Base-by-base conservation (phyloP, 371 early-diverging fungal species). In the Mucor racemosus region DNA sequence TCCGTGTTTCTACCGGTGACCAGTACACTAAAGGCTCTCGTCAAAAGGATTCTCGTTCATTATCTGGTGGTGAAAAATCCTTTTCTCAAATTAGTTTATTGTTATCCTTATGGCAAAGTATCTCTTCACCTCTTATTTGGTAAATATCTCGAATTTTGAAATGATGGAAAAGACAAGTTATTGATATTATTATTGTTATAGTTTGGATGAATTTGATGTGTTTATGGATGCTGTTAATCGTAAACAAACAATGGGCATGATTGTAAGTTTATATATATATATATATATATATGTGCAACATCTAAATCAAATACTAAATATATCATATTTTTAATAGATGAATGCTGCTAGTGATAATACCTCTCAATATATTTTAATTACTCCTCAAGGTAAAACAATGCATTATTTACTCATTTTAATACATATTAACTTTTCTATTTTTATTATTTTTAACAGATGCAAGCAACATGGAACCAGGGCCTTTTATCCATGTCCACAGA, bases 141-240 rank as follows among this genome's bases (percentile, higher is more conserved):
- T 90, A 80, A 64, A 71, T 66, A 21, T 31, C 26, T 26, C 26
- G 26, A 26, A 26, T 3, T 26, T 14, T 41, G 9, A 38, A 38
- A 38, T 38, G 42, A 41, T 41, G 17, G 40, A 42, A 19, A 14
- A 9, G 5, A 40, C 26, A 10, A 19, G 21, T 33, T 61, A 42
- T 58, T 40, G 8, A 53, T 19, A 8, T 5, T 26, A 1, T 11
- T 38, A 9, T 7, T 38, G 11, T 38, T 31, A 6, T 76, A 90
- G 90, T 60, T 80, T 99, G 69, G 99, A 99, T 80, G 99, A 99
- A 86, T 99, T 97, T 86, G 99, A 99, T 80, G 99, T 99, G 15
- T 99, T 99, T 75, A 99, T 99, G 99, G 99, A 99, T 77, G 94
- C 95, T 4, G 97, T 97, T n/a, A 98, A 98, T 72, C 90, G 98